Base-by-base conservation (phyloP, 805 yeast species). In the Metschnikowia borealis region DNA sequence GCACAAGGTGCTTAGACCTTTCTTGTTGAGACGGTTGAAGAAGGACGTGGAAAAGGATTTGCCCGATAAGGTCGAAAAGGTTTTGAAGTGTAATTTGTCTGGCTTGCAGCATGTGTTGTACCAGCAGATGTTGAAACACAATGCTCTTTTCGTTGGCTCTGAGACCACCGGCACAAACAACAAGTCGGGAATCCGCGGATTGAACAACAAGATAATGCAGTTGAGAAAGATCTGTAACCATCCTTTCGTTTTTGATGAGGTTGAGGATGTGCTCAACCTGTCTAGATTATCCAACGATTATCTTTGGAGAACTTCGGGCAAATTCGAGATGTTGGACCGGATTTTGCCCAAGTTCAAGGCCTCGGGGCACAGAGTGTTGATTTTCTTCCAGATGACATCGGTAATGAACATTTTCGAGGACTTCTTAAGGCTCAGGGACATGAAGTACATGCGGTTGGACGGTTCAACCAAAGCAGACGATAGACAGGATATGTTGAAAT, bases 341-440 rank as follows among this genome's bases (percentile, higher is more conserved):
- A 75, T 87, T 14, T 72, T 87, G 60, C 90, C 92, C 11, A 87
- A 87, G 64, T 83, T 85, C 63, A 81, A 83, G 57, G 84, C 80
- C 0, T 71, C 84, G 5, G 90, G 90, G 2, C 95, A 87, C 63
- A 76, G 91, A 63, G 89, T 87, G 3, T 75, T 87, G 66, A 84
- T 87, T 67, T 87, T 87, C 62, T 87, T 87, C 73, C 95, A 87
- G 69, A 87, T 87, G 95, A 87, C 95, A 0, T 89, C 85, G 62
- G 88, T 87, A 48, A 87, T 87, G 95, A 89, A 87, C 63, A 87
- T 87, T 38, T 87, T 87, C 90, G 95, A 87, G 66, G 95, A 87
- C 66, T 87, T 80, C 65, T 71, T 87, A 60, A 75, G 91, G 58
- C 77, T 79, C 68, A 76, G 79, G 56, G 82, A 77, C 40, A 70